Evolutionary conservation across 208 protist species (phyloP), one percentile per base, ranked within the genome.

Genomic region (Trypanosoma brucei): DNA sequence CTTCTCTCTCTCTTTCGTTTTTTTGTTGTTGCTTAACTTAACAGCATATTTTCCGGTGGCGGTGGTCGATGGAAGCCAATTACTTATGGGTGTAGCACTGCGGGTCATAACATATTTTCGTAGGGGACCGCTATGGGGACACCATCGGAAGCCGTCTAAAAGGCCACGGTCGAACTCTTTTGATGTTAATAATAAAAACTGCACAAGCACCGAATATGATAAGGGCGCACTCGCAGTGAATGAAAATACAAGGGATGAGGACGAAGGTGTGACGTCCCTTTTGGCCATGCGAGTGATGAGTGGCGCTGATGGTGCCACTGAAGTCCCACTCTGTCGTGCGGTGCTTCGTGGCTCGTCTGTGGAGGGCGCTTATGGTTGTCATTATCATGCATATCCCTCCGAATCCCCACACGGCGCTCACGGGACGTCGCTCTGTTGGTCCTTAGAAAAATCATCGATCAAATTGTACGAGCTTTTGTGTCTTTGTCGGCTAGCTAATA

Each of bases 401-500:
- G 42, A 60, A 0, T 70, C 69, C 0, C 61, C 81, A 3, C 54
- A 62, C 0, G 76, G 75, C 44, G 64, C 79, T 2, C 88, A 94
- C 68, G 88, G 85, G 1, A 70, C 75, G n/a, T 71, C 75, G 37
- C 78, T 94, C 3, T 82, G 61, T 40, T 92, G 84, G 84, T 77
- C 71, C 6, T 39, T 87, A 22, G 46, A 70, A 35, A 65, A 60
- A 9, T 55, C 54, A 14, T 30, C 63, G 42, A 2, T 73, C 56
- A 40, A 11, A 68, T 22, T 70, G 59, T 11, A 56, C 72, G 1
- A 70, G 3, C 65, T 94, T 8, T 59, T 94, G 13, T 78, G 73
- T 0, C 57, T 92, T 7, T 80, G 79, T 53, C 88, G 88, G 31
- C 74, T 94, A 33, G 81, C 85, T n/a, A 94, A 90, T 53, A 84